A percentile compares a stretch with the other conserved stretches of the same genome.
Evolutionary conservation across 352 stramenopile genomes (phyloP).

Genomic region (Blastocystis sp.): DNA sequence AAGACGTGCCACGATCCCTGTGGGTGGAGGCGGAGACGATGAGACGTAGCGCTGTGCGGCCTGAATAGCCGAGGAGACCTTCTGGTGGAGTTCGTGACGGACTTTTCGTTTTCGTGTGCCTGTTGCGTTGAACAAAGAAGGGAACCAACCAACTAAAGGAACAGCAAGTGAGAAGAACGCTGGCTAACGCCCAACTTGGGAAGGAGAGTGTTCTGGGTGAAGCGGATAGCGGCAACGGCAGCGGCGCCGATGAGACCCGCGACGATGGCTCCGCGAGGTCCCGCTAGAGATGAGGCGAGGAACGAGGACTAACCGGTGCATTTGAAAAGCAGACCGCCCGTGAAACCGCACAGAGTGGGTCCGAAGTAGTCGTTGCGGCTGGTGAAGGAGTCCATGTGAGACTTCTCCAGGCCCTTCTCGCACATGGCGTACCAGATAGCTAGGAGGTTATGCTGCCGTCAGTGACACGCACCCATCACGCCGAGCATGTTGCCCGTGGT

Average conservation of each 20-base stretch:
- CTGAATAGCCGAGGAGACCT: not conserved
- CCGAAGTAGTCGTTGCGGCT: slow-evolving; percentile 51
- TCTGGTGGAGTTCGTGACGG: slow-evolving; percentile 26
- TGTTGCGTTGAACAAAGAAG: slow-evolving; percentile 7
- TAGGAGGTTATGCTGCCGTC: not conserved
- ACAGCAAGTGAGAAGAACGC: slow-evolving; percentile 39
- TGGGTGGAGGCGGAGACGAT: not conserved
- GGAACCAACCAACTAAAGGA: slow-evolving; percentile 42
- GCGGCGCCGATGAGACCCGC: slow-evolving; percentile 40
- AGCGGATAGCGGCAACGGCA: slow-evolving; percentile 53
- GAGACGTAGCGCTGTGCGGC: slow-evolving; percentile 31
- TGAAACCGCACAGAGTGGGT: slow-evolving; percentile 62
- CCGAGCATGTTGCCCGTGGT: slow-evolving; percentile 48
- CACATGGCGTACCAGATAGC: slow-evolving; percentile 25
- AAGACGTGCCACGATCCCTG: slow-evolving; percentile 17
- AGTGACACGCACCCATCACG: slow-evolving; percentile 6
- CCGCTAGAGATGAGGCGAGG: not conserved
- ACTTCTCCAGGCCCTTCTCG: not conserved
- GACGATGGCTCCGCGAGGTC: slow-evolving; percentile 46
- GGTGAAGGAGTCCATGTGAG: slow-evolving; percentile 25
- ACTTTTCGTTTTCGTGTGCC: not conserved
- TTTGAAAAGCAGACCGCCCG: slow-evolving; percentile 48
- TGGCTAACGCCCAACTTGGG: slow-evolving; percentile 59
- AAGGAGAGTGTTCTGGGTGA: slow-evolving; percentile 55
- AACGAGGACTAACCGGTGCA: slow-evolving; percentile 17